phyloP scores from a whole-genome alignment of 768 basidiomycete species.

The Rhizopogon sp. region DNA sequence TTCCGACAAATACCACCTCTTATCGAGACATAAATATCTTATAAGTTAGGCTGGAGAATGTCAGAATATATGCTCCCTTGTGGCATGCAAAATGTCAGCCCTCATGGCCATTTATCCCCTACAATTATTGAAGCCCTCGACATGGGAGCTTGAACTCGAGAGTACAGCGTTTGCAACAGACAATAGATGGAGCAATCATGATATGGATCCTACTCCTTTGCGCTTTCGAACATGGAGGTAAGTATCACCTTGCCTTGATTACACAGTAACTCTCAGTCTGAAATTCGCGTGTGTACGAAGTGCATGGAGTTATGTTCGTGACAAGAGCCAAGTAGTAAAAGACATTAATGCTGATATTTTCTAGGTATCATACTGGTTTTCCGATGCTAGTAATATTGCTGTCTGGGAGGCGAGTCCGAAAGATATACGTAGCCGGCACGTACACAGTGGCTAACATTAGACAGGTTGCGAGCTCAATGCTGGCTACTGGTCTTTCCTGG shows the following conservation, averaged over 20 bases:
- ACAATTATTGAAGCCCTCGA: constrained; percentile 26
- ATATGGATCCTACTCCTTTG: constrained; percentile 72
- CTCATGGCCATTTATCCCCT: neutral
- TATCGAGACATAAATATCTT: too few species aligned
- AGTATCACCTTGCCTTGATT: neutral
- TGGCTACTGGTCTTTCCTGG: constrained; percentile 73
- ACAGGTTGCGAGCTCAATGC: constrained; percentile 60
- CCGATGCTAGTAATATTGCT: constrained; percentile 34
- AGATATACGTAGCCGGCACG: neutral
- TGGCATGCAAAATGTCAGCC: neutral
- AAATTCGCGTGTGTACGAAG: constrained; percentile 1
- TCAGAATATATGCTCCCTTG: too few species aligned
- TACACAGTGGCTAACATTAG: neutral
- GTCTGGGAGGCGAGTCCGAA: constrained; percentile 31
- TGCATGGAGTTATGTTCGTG: constrained; percentile 60
- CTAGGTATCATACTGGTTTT: constrained; percentile 26
- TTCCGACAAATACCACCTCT: too few species aligned
- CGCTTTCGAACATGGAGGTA: constrained; percentile 56
- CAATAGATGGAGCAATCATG: constrained; percentile 63
- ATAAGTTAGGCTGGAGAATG: too few species aligned
- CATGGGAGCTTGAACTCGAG: constrained; percentile 46
- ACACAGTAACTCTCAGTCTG: neutral
- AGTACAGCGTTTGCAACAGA: constrained; percentile 54
- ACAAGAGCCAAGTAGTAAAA: constrained; percentile 37
- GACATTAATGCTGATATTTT: constrained; percentile 19